Percentiles rank a stretch among this genome's conserved stretches.
These are phyloP conservation scores for Escallonia rubra DNA, from an alignment of 129 eudicot genomes.

Conservation along the genomic window DNA sequence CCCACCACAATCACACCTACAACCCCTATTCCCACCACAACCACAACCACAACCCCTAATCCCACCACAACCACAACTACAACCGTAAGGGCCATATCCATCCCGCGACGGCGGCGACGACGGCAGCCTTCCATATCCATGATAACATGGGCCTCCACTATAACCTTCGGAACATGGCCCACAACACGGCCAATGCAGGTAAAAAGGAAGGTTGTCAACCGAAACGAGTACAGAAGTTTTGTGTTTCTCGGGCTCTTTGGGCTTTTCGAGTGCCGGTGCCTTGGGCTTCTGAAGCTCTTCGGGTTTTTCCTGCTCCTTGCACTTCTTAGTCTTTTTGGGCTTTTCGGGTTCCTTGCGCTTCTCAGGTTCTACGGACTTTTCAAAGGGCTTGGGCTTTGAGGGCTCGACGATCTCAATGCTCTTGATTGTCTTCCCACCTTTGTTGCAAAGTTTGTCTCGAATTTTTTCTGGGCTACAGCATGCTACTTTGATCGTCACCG, in stretches of 20 bases:
- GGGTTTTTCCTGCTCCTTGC: background rate
- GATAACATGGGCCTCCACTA: conserved; percentile 37
- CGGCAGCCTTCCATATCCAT: conserved; percentile 26
- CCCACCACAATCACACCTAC: background rate
- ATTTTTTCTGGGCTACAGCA: conserved; percentile 58
- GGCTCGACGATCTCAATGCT: conserved; percentile 41
- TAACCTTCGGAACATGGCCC: conserved; percentile 38
- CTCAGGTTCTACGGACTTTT: no score
- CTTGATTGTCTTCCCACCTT: conserved; percentile 43
- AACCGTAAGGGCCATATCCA: conserved; percentile 16
- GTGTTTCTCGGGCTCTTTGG: conserved; percentile 17
- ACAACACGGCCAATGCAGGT: conserved; percentile 26
- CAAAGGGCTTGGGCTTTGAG: conserved; percentile 16
- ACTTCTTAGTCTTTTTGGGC: conserved; percentile 11
- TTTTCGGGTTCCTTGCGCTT: background rate
- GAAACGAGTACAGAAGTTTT: conserved; percentile 5
- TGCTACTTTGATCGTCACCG: conserved; percentile 45
- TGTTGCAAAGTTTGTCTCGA: conserved; percentile 50
- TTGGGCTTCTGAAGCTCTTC: background rate
- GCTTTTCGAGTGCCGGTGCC: conserved; percentile 4
- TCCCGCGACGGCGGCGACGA: conserved; percentile 19
- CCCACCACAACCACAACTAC: background rate
- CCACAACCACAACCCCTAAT: background rate
- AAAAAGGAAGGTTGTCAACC: background rate
- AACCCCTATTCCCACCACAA: conserved; percentile 4